Evolutionary conservation across 139 green algal species (phyloP).

Genomic region (Coccomyxa sp.): DNA sequence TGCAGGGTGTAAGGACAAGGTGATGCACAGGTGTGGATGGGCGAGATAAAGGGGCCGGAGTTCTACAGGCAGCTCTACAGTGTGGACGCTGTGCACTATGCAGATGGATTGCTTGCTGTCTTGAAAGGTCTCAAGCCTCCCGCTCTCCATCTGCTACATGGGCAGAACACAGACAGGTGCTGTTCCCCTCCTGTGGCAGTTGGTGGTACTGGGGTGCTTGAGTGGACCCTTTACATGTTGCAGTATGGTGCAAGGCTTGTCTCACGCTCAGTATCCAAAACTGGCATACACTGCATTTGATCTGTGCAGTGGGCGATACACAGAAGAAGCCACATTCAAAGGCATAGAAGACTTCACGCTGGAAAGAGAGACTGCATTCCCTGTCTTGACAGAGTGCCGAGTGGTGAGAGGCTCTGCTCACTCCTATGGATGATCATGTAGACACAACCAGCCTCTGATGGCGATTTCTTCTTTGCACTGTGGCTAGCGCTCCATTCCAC

Average conservation of each 20-base stretch:
- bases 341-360: slow-evolving; percentile 45
- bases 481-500: no score
- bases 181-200: no score
- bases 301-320: slow-evolving; percentile 34
- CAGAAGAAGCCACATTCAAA: slow-evolving; percentile 39
- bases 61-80: slow-evolving; percentile 53
- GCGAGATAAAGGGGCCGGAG: slow-evolving; percentile 13
- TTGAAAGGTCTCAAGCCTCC: slow-evolving; percentile 36
- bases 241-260: no score
- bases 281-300: no score
- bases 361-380: slow-evolving; percentile 39
- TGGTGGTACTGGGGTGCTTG: no score
- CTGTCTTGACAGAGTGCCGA: slow-evolving; percentile 49
- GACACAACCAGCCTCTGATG: neutral
- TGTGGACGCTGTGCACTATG: slow-evolving; percentile 78
- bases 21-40: neutral
- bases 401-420: no score
- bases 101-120: slow-evolving; percentile 66
- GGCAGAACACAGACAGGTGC: slow-evolving; percentile 67
- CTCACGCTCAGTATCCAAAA: no score
- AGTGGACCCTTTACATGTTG: no score
- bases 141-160: slow-evolving; percentile 61
- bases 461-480: neutral
- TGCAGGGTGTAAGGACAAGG: no score
- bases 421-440: neutral